Evolutionary conservation across 345 rosid species (phyloP).

Genomic region (Rhizophora mangle): DNA sequence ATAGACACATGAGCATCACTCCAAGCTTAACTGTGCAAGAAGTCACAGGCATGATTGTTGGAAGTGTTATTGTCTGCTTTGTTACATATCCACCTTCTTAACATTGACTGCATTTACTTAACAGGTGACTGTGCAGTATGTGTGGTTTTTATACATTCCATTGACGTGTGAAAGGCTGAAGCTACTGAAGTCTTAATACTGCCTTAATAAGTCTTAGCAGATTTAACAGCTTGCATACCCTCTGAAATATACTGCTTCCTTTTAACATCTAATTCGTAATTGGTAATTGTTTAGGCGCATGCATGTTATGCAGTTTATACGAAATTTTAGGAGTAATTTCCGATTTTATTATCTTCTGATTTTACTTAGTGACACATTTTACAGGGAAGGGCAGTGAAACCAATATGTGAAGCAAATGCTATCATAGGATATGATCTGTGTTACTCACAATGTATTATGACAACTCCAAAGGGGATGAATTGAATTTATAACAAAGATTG

Average conservation of each 20-base stretch:
- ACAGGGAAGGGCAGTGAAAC: too few species aligned
- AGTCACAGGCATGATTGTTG: not conserved
- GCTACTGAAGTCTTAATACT: not conserved
- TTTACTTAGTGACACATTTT: too few species aligned
- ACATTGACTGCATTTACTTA: not conserved
- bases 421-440: too few species aligned
- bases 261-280: constrained; percentile 1
- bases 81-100: not conserved
- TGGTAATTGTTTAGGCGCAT: not conserved
- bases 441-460: too few species aligned
- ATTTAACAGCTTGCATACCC: not conserved
- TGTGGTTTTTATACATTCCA: constrained; percentile 1
- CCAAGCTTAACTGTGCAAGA: not conserved
- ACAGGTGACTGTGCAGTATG: not conserved
- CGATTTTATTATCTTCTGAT: too few species aligned
- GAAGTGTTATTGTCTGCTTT: not conserved
- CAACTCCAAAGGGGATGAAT: too few species aligned
- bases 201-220: constrained; percentile 5
- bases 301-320: too few species aligned
- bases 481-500: too few species aligned
- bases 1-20: not conserved
- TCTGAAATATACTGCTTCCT: not conserved
- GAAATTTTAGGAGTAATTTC: too few species aligned
- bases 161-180: constrained; percentile 4
- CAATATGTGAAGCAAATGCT: too few species aligned